Percentiles rank a stretch among this genome's conserved stretches.
These are phyloP conservation scores for Lepidium didymum DNA, from an alignment of 345 rosid genomes.

Conservation along the genomic window DNA sequence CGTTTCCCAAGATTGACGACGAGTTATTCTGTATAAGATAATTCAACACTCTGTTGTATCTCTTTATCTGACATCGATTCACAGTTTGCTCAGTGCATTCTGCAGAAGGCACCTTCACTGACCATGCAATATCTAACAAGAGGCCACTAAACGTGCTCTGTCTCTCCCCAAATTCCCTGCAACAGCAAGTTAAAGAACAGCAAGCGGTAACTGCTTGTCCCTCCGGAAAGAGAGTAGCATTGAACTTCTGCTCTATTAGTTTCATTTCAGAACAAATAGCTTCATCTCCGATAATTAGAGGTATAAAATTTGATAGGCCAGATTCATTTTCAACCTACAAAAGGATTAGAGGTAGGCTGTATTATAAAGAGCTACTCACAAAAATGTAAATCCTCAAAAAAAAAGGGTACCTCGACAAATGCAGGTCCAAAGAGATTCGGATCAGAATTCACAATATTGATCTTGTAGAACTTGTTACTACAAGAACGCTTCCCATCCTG, in stretches of 20 bases:
- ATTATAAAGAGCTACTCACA: neutral
- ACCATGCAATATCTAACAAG: constrained; percentile 79
- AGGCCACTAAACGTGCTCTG: constrained; percentile 56
- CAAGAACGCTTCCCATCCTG: constrained; percentile 31
- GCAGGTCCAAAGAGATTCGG: constrained; percentile 81
- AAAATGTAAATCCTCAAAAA: neutral
- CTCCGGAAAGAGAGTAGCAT: constrained; percentile 32
- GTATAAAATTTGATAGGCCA: constrained; percentile 88
- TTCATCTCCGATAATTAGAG: constrained; percentile 62
- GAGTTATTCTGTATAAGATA: constrained; percentile 53
- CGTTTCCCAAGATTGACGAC: constrained; percentile 43
- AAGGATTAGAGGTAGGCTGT: constrained; percentile 1
- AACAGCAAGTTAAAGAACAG: constrained; percentile 27
- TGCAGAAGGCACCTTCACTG: constrained; percentile 53
- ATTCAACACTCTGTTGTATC: constrained; percentile 48
- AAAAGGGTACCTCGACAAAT: constrained; percentile 66
- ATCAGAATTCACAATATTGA: constrained; percentile 45
- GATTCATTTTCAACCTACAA: constrained; percentile 83
- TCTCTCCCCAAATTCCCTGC: constrained; percentile 36
- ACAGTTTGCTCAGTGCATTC: constrained; percentile 38
- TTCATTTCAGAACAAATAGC: constrained; percentile 74
- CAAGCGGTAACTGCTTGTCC: constrained; percentile 26
- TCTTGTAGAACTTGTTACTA: constrained; percentile 60
- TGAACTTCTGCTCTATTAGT: constrained; percentile 52
- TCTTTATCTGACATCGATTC: constrained; percentile 55